Evolutionary conservation across 1,284 basidiomycete species (phyloP), one percentile per base, ranked within the genome.

Genomic region (Papiliotrema fonsecae): DNA sequence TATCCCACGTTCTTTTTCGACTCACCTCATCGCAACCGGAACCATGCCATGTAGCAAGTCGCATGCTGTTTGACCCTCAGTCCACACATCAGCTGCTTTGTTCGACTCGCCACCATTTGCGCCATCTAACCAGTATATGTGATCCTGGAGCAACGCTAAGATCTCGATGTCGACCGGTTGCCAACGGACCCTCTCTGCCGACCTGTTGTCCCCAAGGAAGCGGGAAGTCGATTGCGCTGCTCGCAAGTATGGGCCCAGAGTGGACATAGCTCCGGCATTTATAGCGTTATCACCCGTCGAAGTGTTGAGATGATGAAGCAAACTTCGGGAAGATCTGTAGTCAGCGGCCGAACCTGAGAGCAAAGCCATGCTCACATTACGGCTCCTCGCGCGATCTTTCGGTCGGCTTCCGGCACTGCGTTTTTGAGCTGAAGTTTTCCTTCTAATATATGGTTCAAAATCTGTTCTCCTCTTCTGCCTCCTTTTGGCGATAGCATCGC

Each of bases 121-220:
- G 11, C 42, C 44, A 30, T 63, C 60, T 13, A 71, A 47, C 1
- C 54, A 25, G 21, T 51, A 44, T 18, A 72, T 52, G 49, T 71
- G 63, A 32, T 61, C 62, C 27, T 69, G 66, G 7, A 74, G 53
- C 19, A 74, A 49, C 4, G 50, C 51, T n/a, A 74, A 56, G 9
- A 74, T 59, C 34, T 68, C 65, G 6, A 50, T 45, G 48, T 74
- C 72, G 3, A 74, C 69, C 14, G 61, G 52, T 21, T 58, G 47
- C 69, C 68, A 72, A 10, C 42, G 49, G 2, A 45, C 37, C 34
- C 61, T 53, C 24, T 69, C 65, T 5, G 40, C 24, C 3, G 52
- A 42, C 3, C 56, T 47, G 21, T 58, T 54, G 14, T 54, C 42
- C 22, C 55, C 52, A 1, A 56, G 49, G 45, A 57, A 67, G 1